Evolutionary conservation across 2,329 filamentous ascomycete genomes (phyloP).

Genomic region (Aureobasidium uvarum): DNA sequence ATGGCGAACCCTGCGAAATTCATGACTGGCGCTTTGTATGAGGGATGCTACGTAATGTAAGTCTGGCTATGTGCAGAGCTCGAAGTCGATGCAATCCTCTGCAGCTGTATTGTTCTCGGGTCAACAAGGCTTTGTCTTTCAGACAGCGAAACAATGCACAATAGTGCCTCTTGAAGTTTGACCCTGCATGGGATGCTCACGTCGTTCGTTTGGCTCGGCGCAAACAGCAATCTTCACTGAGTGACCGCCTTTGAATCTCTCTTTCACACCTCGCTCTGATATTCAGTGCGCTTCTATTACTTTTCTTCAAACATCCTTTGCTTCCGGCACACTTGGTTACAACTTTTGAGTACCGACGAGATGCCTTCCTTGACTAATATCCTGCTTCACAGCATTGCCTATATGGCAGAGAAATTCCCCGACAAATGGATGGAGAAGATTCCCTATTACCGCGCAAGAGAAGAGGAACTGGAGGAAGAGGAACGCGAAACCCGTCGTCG

Average conservation of each 20-base stretch:
- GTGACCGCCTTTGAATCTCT: neutral
- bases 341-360: neutral
- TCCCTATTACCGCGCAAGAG: conserved; percentile 39
- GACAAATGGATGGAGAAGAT: conserved; percentile 42
- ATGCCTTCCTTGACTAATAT: conserved; percentile 27
- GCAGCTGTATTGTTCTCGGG: neutral
- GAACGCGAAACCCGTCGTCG: conserved; percentile 23
- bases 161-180: neutral
- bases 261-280: neutral
- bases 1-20: neutral
- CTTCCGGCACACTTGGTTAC: conserved; percentile 1
- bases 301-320: neutral
- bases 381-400: conserved; percentile 29
- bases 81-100: neutral
- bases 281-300: neutral
- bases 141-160: neutral
- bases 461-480: conserved; percentile 31
- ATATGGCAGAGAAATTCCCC: conserved; percentile 39
- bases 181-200: neutral
- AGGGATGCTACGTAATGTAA: conserved; percentile 22
- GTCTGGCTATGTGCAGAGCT: neutral
- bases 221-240: conserved; percentile 12
- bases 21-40: conserved; percentile 15
- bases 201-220: conserved; percentile 18
- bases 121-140: neutral